Evolutionary conservation across 345 rosid species (phyloP).

Genomic region (Linum lewisii): DNA sequence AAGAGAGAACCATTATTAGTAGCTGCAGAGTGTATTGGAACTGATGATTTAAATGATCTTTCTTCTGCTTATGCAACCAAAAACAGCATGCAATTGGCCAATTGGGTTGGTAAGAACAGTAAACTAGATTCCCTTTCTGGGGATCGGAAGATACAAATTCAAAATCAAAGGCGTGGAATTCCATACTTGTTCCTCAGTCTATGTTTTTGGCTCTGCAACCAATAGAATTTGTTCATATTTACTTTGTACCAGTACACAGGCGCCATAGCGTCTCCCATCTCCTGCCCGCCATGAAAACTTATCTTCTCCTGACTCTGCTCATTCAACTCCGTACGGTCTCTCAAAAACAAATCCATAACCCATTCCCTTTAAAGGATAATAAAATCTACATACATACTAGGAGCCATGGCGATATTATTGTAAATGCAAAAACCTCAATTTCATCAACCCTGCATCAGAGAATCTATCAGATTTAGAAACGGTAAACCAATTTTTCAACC

Average conservation of each 20-base stretch:
- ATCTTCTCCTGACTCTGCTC: not conserved
- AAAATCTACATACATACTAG: not conserved
- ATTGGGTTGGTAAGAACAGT: slow-evolving; percentile 12
- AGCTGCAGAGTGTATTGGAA: not conserved
- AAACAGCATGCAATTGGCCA: too few species aligned
- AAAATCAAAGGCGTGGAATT: slow-evolving; percentile 13
- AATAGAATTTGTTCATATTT: not conserved
- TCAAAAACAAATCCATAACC: not conserved
- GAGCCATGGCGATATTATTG: not conserved
- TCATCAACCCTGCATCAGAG: not conserved
- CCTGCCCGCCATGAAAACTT: slow-evolving; percentile 14
- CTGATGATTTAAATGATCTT: too few species aligned
- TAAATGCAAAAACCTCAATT: not conserved
- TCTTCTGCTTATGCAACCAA: not conserved
- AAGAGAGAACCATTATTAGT: not conserved
- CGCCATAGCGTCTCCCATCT: slow-evolving; percentile 15
- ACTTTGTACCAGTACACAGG: slow-evolving; percentile 14
- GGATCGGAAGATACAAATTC: slow-evolving; percentile 15
- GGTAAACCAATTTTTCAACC: not conserved
- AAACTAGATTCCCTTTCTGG: slow-evolving; percentile 9
- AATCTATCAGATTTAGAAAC: too few species aligned
- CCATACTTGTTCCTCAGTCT: slow-evolving; percentile 19
- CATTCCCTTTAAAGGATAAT: not conserved
- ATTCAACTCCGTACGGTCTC: not conserved
- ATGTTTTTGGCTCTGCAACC: slow-evolving; percentile 15